phyloP scores from a whole-genome alignment of 108 stramenopile species.

The Fistulifera solaris region DNA sequence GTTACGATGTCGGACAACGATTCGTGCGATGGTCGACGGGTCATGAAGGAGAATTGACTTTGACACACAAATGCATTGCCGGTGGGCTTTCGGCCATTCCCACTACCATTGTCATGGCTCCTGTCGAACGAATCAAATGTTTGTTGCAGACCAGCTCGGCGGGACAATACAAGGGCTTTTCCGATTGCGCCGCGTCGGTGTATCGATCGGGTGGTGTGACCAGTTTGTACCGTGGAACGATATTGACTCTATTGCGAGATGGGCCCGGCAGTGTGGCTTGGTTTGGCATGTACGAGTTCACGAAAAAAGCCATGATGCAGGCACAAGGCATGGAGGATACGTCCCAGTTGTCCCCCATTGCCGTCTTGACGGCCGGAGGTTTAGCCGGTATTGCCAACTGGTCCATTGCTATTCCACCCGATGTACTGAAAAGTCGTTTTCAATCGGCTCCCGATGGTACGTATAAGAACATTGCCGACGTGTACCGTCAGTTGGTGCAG shows the following conservation, averaged over 20 bases:
- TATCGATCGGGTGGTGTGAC: conserved; percentile 48
- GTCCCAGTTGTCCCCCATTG: conserved; percentile 48
- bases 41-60: conserved; percentile 13
- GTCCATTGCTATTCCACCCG: conserved; percentile 65
- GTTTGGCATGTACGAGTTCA: conserved; percentile 72
- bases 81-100: conserved; percentile 78
- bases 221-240: conserved; percentile 67
- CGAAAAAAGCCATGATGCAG: conserved; percentile 53
- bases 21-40: conserved; percentile 19
- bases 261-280: conserved; percentile 75
- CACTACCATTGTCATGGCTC: conserved; percentile 64
- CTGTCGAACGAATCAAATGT: conserved; percentile 81
- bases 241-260: conserved; percentile 69
- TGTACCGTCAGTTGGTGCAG: conserved; percentile 47
- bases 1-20: conserved; percentile 71
- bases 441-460: conserved; percentile 74
- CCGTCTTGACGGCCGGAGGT: conserved; percentile 71
- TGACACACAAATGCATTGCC: conserved; percentile 44
- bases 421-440: conserved; percentile 69
- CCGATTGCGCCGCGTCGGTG: conserved; percentile 61
- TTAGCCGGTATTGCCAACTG: conserved; percentile 82
- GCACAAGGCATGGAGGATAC: conserved; percentile 58
- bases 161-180: conserved; percentile 54
- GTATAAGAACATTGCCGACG: conserved; percentile 57
- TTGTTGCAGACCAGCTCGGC: conserved; percentile 49